Conservation (phyloP, 495 filamentous ascomycete species). For the Mytilinidion resinicola region DNA sequence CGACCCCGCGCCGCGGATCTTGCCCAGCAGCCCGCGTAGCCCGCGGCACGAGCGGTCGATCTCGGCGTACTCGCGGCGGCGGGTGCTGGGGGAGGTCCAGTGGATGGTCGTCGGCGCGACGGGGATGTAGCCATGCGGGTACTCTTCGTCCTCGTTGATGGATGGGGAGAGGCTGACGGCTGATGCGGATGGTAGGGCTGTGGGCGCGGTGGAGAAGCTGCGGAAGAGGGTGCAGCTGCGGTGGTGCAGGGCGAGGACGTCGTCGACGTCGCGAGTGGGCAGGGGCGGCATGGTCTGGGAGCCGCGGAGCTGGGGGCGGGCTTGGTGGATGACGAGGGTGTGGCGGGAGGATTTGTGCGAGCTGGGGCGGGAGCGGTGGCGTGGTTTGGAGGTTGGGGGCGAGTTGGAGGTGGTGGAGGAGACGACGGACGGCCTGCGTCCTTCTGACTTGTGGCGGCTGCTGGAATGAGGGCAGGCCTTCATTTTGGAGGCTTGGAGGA, state of each 20-base stretch:
- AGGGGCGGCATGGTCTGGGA: slow-evolving; percentile 17
- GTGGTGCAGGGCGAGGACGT: slow-evolving; percentile 25
- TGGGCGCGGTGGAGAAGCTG: slow-evolving; percentile 1
- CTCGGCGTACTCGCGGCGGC: slow-evolving; percentile 17
- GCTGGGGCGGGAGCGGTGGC: not conserved
- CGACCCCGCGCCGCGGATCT: slow-evolving; percentile 15
- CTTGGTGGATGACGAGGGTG: slow-evolving; percentile 15
- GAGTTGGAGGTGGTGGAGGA: slow-evolving; percentile 12
- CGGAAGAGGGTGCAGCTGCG: slow-evolving; percentile 26
- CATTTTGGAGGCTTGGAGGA: not conserved
- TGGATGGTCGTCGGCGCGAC: slow-evolving; percentile 16
- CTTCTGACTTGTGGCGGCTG: slow-evolving; percentile 3
- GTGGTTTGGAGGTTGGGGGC: not conserved
- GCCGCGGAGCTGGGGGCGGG: slow-evolving; percentile 21
- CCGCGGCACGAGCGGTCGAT: slow-evolving; percentile 20
- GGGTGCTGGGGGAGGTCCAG: slow-evolving; percentile 22
- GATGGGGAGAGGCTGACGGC: not conserved
- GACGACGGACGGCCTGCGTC: slow-evolving; percentile 1
- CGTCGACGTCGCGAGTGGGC: slow-evolving; percentile 20
- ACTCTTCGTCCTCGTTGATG: slow-evolving; percentile 3
- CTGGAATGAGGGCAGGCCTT: not conserved
- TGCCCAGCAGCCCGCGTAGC: slow-evolving; percentile 11
- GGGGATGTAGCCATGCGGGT: no score
- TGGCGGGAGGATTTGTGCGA: slow-evolving; percentile 19
- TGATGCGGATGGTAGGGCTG: not conserved